Base-by-base conservation (phyloP, 805 yeast genomes). In the Ogataea pini region DNA sequence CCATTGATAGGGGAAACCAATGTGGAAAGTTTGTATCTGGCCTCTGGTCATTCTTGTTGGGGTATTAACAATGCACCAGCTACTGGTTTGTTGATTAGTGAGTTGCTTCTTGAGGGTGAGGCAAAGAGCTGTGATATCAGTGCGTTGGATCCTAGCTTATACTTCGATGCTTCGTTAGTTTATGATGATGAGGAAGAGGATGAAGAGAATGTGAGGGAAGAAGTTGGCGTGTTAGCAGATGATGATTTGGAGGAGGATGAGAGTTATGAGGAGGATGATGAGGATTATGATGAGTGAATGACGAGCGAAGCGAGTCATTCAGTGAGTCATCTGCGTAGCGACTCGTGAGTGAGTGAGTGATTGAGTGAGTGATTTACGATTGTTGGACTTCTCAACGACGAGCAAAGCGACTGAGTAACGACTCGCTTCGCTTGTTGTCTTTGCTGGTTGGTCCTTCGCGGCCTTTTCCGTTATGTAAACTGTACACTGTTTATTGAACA, bases 51-150 rank as follows among this genome's bases (percentile, higher is more conserved):
- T 68, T 86, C 96, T 13, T 94, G 98, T 70, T 92, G 99, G 99
- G 99, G 99, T 18, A 94, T 92, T 54, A 94, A 92, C 70, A 92
- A 94, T 67, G 97, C 97, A 0, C 97, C 97, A 1, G 97, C 87
- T 3, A 91, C 97, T 0, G 99, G 99, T n/a, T 82, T 89, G 62
- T 77, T 94, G 32, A 78, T 92, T 83, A 83, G 96, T 54, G 98
- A 92, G 69, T 61, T 92, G 46, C 67, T 92, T 39, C 67, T 92
- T 38, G 97, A 92, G 43, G 98, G 97, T 10, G 81, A 79, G 55
- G 85, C 86, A 7, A 74, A 69, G 31, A 79, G 89, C 50, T 94
- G 96, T 20, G 89, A 86, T 63, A 80, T 91, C 24, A 76, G 84
- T 27, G 86, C 91, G 4, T 75, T 94, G 46, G 95, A 89, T 63